Evolutionary conservation across 2,329 filamentous ascomycete genomes (phyloP), one percentile per base, ranked within the genome.

Genomic region (Davidsoniella virescens): DNA sequence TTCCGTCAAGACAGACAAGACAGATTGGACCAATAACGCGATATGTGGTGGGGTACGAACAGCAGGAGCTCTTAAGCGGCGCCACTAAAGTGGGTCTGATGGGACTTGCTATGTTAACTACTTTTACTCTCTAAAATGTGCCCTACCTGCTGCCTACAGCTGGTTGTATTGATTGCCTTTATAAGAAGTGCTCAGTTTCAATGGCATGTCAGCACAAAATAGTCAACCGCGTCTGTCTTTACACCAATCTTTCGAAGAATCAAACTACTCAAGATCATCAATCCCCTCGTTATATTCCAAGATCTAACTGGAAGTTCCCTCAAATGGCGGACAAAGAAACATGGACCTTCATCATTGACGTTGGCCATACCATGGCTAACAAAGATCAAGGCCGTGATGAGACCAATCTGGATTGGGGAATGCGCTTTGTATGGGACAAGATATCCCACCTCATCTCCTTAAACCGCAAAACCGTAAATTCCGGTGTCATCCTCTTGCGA

Each of bases 401-500:
- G 62, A 82, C 82, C 2, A 84, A 96, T 62, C 75, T 98, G 16
- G 86, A 95, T 54, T 98, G 82, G 78, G 77, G 79, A 44, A 80
- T 96, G 78, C 78, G 78, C 55, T 98, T 94, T 65, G 76, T 96
- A 46, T 98, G 90, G 88, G 90, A 96, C 70, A 92, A 85, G 62
- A 75, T 82, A 40, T 78, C 76, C 18, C 80, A 81, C 60, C 80
- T 79, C 3, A 80, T 81, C 9, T 76, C 80, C 4, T 72, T 79
- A 0, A 82, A 77, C 37, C 73, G 80, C 37, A 80, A 77, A 60
- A 80, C 76, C 1, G 76, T 80, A 66, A 79, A 78, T 6, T 80
- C 83, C 55, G 75, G 87, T n/a, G 82, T 95, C 2, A 65, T 98
- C 53, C 92, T 84, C 1, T 69, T 95, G 51, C 77, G 85, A 52